Evolutionary conservation across 768 basidiomycete genomes (phyloP).

Genomic region (Kwoniella dendrophila): DNA sequence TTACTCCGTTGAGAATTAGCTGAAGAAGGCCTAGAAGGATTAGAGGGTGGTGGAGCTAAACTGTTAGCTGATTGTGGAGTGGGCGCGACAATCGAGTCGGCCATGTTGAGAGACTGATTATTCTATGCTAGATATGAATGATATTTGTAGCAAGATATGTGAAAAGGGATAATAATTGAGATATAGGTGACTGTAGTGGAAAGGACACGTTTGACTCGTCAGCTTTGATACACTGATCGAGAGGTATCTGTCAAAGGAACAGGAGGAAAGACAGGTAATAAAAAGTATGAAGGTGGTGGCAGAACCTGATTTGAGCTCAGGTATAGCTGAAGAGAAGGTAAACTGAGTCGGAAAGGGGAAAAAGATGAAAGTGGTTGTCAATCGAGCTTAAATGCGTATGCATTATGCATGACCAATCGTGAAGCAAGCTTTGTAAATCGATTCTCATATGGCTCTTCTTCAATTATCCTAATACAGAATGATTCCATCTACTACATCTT

Average conservation of each 20-base stretch:
- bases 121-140: not conserved
- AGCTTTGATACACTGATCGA: not conserved
- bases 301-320: no score
- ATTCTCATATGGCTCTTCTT: no score
- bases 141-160: not conserved
- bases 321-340: no score
- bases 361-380: no score
- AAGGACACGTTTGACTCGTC: not conserved
- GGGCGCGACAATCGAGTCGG: conserved; percentile 25
- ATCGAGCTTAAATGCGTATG: no score
- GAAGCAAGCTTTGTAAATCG: no score
- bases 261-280: not conserved
- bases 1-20: conserved; percentile 31
- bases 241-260: not conserved
- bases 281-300: no score
- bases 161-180: not conserved
- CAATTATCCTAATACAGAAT: no score
- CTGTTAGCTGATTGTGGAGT: conserved; percentile 7
- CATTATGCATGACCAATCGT: no score
- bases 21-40: conserved; percentile 38
- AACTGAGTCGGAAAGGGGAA: no score
- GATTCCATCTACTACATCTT: no score
- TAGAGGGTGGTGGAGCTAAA: conserved; percentile 30
- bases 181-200: not conserved
- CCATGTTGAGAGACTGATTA: conserved; percentile 9